Base-by-base conservation (phyloP, 768 basidiomycete genomes). In the Trametes villosa region DNA sequence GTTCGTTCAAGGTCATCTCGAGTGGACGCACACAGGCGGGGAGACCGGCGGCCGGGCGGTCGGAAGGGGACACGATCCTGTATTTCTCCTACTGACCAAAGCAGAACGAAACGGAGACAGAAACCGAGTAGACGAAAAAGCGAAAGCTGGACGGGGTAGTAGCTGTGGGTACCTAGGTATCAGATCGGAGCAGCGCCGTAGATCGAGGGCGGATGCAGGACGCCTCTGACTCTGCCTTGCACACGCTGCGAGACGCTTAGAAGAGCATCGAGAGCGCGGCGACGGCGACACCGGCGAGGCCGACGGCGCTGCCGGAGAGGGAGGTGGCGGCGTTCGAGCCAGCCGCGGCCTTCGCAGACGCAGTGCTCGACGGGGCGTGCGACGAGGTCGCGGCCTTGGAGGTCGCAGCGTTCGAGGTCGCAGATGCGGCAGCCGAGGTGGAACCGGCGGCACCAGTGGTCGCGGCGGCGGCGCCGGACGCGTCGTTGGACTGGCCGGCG, bases 381-480 rank as follows among this genome's bases (percentile, higher is more conserved):
- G 64, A 41, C 27, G 68, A 40, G 2, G 68, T 53, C 7, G 61
- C 45, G 11, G 59, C n/a, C 30, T 40, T 48, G 20, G 66, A 59
- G 40, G 55, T 20, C 27, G 63, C 27, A 3, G 59, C 18, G 42
- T 41, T 40, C 17, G 61, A 22, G 9, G 73, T 49, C 18, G 36
- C 44, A 7, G 22, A 22, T 13, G 71, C 20, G 3, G 75, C 18
- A 30, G 74, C 18, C 17, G 74, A 5, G 3, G 72, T 34, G 0
- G 75, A 17, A 22, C 76, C 50, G 12, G 81, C 65, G 1, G 73
- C 77, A n/a, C 79, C 80, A 9, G 84, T 77, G 41, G 86, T 81
- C 1, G 87, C 85, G 4, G 83, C 81, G 1, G 83, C 77, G 65
- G 85, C 80, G 27, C 86, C 88, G 42, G 77, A 76, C 66, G 47